A percentile compares a stretch with the other conserved stretches of the same genome.
phyloP scores from a whole-genome alignment of 768 basidiomycete species.

The Tulasnella sp. region DNA sequence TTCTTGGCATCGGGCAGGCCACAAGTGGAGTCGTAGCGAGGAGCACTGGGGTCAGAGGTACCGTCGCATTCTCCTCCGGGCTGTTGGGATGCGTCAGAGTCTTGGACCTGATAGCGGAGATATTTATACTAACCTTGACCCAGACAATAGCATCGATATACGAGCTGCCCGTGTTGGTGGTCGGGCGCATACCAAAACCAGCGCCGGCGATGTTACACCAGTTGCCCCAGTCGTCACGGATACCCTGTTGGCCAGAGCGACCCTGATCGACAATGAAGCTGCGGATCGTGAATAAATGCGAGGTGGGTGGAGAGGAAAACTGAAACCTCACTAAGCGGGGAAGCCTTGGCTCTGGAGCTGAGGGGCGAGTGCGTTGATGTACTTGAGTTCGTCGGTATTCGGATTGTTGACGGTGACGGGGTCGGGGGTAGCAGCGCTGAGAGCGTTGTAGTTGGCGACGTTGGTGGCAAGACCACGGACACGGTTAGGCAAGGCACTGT shows the following conservation, averaged over 20 bases:
- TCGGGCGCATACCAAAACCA: conserved; percentile 50
- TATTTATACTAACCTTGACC: conserved; percentile 33
- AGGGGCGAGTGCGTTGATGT: conserved; percentile 26
- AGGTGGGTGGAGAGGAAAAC: conserved; percentile 32
- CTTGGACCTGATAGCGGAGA: too few species aligned
- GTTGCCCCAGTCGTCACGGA: conserved; percentile 49
- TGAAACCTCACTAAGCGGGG: too few species aligned
- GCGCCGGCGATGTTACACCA: conserved; percentile 58
- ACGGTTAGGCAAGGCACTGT: conserved; percentile 41
- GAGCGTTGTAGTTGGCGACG: conserved; percentile 29
- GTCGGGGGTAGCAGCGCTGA: conserved; percentile 40
- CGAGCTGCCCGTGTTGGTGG: conserved; percentile 38
- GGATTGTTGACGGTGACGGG: conserved; percentile 47
- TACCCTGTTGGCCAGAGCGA: conserved; percentile 49
- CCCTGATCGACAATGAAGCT: conserved; percentile 59
- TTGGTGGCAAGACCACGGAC: conserved; percentile 53
- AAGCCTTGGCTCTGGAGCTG: conserved; percentile 26
- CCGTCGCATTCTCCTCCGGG: conserved; percentile 18
- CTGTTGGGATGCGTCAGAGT: too few species aligned
- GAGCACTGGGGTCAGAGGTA: conserved; percentile 11
- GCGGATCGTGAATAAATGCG: conserved; percentile 47
- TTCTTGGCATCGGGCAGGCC: conserved; percentile 12
- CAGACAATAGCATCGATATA: conserved; percentile 51
- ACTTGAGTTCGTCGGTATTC: conserved; percentile 29
- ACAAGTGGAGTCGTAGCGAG: conserved; percentile 15